These are phyloP conservation scores for Nectriaceae sp. DNA, from an alignment of 2,329 filamentous ascomycete genomes.

Conservation along the genomic window DNA sequence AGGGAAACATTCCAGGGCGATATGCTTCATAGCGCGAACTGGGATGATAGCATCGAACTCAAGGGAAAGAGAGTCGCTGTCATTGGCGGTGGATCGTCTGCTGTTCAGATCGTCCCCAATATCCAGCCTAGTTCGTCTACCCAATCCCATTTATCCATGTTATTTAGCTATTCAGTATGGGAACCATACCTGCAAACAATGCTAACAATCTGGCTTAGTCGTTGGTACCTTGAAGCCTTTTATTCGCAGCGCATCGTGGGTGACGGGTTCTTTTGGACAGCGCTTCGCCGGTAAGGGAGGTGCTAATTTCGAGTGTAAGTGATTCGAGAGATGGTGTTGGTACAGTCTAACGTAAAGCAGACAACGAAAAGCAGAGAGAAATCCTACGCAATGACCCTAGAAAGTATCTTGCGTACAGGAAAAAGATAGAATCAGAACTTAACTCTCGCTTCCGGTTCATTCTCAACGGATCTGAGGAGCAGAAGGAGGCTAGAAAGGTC, in stretches of 20 bases:
- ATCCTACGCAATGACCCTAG: conserved; percentile 52
- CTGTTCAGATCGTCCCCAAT: conserved; percentile 31
- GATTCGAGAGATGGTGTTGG: conserved; percentile 1
- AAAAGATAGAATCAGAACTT: conserved; percentile 48
- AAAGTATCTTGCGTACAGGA: conserved; percentile 54
- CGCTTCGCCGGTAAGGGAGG: conserved; percentile 46
- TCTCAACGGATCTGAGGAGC: conserved; percentile 41
- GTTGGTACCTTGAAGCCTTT: conserved; percentile 13
- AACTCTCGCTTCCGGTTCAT: conserved; percentile 57
- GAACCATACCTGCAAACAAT: too few relatives aligned
- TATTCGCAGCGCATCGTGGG: conserved; percentile 14
- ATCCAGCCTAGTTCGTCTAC: conserved; percentile 16
- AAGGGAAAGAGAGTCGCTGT: conserved; percentile 31
- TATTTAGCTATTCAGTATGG: too few relatives aligned
- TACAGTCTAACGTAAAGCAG: too few relatives aligned
- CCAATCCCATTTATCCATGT: neutral
- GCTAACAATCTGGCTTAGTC: neutral
- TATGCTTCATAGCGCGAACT: conserved; percentile 42
- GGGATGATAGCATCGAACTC: conserved; percentile 33
- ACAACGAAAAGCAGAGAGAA: conserved; percentile 46
- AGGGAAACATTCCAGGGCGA: conserved; percentile 36
- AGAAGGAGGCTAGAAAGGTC: conserved; percentile 7
- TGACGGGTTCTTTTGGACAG: conserved; percentile 13
- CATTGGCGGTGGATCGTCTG: conserved; percentile 35
- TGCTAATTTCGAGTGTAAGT: conserved; percentile 46